phyloP scores from a whole-genome alignment of 208 protist genomes.

The Leishmania arabica region DNA sequence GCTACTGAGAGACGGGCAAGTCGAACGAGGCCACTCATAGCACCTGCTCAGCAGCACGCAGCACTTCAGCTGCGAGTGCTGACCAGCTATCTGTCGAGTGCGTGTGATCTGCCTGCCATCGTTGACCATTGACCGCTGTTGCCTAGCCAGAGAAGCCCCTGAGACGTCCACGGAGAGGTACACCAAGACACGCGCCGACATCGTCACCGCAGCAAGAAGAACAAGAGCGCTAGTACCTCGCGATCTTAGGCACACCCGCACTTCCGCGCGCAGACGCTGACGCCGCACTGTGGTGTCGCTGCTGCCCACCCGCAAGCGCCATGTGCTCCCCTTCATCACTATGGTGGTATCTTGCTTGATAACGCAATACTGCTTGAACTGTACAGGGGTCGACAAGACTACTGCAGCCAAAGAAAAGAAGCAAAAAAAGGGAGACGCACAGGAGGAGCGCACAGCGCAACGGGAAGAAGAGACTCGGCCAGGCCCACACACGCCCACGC shows the following conservation, averaged over 20 bases:
- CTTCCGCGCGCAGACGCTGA: not conserved
- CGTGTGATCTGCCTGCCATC: not conserved
- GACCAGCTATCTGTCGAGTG: not conserved
- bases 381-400: not conserved
- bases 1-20: not conserved
- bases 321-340: not conserved
- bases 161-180: not conserved
- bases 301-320: not conserved
- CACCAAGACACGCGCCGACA: not conserved
- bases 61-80: not conserved
- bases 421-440: not conserved
- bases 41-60: not conserved
- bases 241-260: not conserved
- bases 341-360: not conserved
- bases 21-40: not conserved
- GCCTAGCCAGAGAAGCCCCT: not conserved
- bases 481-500: not conserved
- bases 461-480: not conserved
- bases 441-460: not conserved
- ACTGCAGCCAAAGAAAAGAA: not conserved
- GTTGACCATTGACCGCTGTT: not conserved
- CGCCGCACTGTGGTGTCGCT: not conserved
- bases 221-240: not conserved
- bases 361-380: not conserved
- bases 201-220: not conserved